phyloP scores from a whole-genome alignment of 352 stramenopile genomes.

The Globisporangium apiculatum region DNA sequence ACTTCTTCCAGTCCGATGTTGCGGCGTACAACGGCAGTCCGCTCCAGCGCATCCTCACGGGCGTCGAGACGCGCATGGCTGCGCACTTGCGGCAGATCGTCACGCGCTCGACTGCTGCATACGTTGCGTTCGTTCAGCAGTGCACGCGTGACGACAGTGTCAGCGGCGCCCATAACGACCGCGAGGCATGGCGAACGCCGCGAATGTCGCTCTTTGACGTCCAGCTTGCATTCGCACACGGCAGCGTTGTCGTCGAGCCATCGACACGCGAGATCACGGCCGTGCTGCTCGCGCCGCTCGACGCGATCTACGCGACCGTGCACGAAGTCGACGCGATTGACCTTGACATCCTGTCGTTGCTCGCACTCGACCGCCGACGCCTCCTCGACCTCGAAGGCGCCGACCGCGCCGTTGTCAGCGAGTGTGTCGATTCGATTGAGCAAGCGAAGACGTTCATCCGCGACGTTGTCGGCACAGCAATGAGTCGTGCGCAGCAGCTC shows the following conservation, averaged over 20 bases:
- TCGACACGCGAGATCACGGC: conserved; percentile 62
- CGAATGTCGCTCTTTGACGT: conserved; percentile 82
- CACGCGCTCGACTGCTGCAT: conserved; percentile 41
- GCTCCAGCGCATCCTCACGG: conserved; percentile 75
- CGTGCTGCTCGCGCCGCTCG: conserved; percentile 72
- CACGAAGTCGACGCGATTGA: conserved; percentile 84
- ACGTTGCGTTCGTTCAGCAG: conserved; percentile 47
- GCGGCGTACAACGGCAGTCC: conserved; percentile 40
- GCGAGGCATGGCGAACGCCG: conserved; percentile 35
- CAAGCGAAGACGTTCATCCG: conserved; percentile 48
- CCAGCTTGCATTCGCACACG: conserved; percentile 44
- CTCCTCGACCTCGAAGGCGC: conserved; percentile 46
- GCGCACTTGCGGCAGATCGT: conserved; percentile 79
- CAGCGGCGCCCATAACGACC: neutral
- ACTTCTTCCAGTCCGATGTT: conserved; percentile 88
- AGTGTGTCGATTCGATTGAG: conserved; percentile 39
- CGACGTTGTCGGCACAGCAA: conserved; percentile 46
- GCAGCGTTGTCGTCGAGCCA: conserved; percentile 50
- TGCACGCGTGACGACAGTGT: conserved; percentile 3
- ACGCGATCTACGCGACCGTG: conserved; percentile 66
- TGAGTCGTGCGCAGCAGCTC: conserved; percentile 59
- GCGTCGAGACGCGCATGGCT: conserved; percentile 82
- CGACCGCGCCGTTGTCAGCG: conserved; percentile 31
- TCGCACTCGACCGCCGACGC: conserved; percentile 56
- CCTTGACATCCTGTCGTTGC: conserved; percentile 86